Evolutionary conservation across 225 moss, liverwort and hornwort species (phyloP).

Genomic region (Polytrichum formosum): DNA sequence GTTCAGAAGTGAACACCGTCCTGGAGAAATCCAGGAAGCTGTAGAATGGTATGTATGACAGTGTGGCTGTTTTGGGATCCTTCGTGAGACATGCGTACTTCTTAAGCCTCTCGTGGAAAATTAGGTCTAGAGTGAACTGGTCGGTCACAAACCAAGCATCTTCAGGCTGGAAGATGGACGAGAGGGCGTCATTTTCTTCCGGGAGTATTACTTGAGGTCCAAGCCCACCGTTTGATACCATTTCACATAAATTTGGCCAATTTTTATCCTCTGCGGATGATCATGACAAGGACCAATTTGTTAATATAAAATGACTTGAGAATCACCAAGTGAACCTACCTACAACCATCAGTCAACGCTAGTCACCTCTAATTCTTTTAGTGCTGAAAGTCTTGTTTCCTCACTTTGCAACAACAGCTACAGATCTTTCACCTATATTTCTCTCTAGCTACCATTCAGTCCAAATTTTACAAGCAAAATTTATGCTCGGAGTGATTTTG

Average conservation of each 20-base stretch:
- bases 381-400: neutral
- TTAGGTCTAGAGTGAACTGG: constrained; percentile 14
- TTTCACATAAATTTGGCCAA: neutral
- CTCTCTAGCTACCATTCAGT: neutral
- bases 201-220: neutral
- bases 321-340: neutral
- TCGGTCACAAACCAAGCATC: constrained; percentile 12
- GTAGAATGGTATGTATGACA: constrained; percentile 16
- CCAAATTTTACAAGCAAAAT: neutral
- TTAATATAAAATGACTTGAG: neutral
- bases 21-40: constrained; percentile 5
- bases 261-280: neutral
- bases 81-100: constrained; percentile 14
- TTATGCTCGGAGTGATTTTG: neutral
- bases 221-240: neutral
- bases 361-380: neutral
- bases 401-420: neutral
- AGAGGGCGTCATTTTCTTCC: neutral
- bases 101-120: constrained; percentile 20
- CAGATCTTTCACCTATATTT: neutral
- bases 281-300: neutral
- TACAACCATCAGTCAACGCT: neutral
- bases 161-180: neutral
- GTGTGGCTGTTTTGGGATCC: constrained; percentile 5
- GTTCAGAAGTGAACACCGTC: neutral